Evolutionary conservation across 139 green algal species (phyloP).

Genomic region (Auxenochlorella pyrenoidosa): DNA sequence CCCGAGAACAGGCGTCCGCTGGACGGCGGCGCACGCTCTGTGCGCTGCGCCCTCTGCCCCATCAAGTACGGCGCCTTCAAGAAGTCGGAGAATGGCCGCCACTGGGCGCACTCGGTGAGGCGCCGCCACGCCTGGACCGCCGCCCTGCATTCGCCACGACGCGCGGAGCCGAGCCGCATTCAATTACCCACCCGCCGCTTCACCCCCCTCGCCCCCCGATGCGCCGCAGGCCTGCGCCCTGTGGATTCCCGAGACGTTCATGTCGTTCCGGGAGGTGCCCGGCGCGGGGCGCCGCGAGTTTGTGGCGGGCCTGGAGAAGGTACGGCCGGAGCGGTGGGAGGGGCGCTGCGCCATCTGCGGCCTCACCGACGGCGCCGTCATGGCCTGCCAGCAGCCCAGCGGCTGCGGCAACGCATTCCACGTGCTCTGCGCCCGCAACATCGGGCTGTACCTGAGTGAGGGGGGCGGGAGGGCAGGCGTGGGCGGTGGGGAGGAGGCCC

Average conservation of each 20-base stretch:
- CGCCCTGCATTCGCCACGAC: neutral
- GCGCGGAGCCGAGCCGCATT: too few relatives aligned
- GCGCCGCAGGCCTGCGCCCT: constrained; percentile 62
- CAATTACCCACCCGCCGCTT: too few relatives aligned
- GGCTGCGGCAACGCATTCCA: constrained; percentile 77
- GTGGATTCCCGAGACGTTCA: constrained; percentile 63
- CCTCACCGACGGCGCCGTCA: constrained; percentile 53
- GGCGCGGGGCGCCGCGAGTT: constrained; percentile 25
- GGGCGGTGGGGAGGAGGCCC: too few relatives aligned
- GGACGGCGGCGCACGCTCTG: constrained; percentile 66
- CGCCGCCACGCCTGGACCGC: neutral
- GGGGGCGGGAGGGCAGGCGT: neutral
- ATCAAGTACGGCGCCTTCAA: constrained; percentile 87
- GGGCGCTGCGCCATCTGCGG: constrained; percentile 54
- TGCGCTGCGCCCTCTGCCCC: constrained; percentile 84
- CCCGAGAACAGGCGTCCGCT: constrained; percentile 22
- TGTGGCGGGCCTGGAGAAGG: constrained; percentile 36
- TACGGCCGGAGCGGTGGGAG: constrained; percentile 14
- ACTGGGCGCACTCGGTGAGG: constrained; percentile 80
- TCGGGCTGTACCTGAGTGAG: constrained; percentile 71
- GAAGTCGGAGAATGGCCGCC: constrained; percentile 50
- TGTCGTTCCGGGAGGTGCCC: constrained; percentile 11
- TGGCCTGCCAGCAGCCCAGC: constrained; percentile 62
- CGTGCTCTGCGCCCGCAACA: constrained; percentile 82
- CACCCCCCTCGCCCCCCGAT: too few relatives aligned